Evolutionary conservation across 139 green algal species (phyloP).

Genomic region (Yamagishiella unicocca): DNA sequence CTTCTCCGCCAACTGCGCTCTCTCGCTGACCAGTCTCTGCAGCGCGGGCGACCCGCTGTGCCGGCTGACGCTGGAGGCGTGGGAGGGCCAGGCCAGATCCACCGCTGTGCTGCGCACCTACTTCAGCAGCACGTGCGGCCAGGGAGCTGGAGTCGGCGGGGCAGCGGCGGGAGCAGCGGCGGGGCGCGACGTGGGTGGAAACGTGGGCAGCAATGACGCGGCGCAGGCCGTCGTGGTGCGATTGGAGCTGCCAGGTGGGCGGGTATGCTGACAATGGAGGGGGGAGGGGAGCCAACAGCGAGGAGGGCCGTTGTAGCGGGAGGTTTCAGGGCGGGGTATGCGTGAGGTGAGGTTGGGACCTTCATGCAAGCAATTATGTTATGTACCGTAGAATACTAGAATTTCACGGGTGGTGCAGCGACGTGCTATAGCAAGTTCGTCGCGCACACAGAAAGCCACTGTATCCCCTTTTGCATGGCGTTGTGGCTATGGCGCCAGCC

Average conservation of each 20-base stretch:
- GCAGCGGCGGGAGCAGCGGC: not conserved
- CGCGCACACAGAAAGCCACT: no score
- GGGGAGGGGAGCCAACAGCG: not conserved
- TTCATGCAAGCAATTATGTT: no score
- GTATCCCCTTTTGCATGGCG: no score
- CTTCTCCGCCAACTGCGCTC: slow-evolving; percentile 32
- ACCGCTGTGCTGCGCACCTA: slow-evolving; percentile 8
- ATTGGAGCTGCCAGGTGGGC: slow-evolving; percentile 17
- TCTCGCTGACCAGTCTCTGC: slow-evolving; percentile 36
- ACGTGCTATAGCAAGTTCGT: no score
- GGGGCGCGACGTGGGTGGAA: not conserved
- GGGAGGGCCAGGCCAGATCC: slow-evolving; percentile 5
- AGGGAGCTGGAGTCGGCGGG: not conserved
- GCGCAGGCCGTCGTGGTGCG: slow-evolving; percentile 12
- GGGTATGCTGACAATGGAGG: not conserved
- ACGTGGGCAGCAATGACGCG: not conserved
- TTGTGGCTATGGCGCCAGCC: no score
- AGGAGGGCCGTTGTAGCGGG: no score
- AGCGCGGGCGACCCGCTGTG: slow-evolving; percentile 36
- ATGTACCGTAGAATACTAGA: no score
- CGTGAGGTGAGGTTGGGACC: no score
- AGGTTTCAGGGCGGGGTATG: no score
- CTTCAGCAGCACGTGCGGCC: slow-evolving; percentile 30
- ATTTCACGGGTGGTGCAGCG: no score
- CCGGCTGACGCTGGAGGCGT: slow-evolving; percentile 35